A percentile compares a stretch with the other conserved stretches of the same genome.
Conservation (phyloP, 176 grass and related monocot species). For the Miscanthus lutarioriparius region DNA sequence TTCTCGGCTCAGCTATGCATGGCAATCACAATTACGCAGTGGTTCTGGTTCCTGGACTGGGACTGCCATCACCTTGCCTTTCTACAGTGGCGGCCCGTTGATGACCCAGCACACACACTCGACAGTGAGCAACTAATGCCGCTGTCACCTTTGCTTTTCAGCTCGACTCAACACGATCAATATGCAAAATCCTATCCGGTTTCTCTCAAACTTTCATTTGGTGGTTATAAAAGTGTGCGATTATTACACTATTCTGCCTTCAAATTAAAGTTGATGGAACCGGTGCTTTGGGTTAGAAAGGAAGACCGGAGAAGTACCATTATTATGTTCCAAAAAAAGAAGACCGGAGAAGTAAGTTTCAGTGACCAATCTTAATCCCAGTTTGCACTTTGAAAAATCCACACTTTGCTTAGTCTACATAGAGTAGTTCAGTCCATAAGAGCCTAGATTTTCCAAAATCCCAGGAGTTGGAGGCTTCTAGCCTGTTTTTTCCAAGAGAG, state of each 20-base stretch:
- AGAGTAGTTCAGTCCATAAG: neutral
- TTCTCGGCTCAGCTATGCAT: no score
- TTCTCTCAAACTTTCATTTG: neutral
- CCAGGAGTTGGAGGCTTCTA: neutral
- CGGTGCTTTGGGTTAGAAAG: neutral
- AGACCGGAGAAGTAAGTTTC: neutral
- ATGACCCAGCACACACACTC: neutral
- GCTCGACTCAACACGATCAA: no score
- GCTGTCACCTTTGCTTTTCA: neutral
- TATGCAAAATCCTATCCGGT: neutral
- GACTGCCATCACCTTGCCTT: neutral
- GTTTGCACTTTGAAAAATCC: neutral
- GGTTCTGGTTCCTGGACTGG: neutral
- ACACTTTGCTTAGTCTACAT: neutral
- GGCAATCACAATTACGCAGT: no score
- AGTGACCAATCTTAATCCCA: neutral
- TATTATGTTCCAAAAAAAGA: no score
- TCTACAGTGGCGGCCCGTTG: neutral
- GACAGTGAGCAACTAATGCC: neutral
- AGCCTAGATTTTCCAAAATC: neutral
- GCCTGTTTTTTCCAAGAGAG: neutral
- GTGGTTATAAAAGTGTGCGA: neutral
- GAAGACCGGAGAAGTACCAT: no score
- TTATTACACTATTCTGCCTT: neutral
- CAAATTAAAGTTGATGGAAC: neutral